Evolutionary conservation across 1,284 basidiomycete genomes (phyloP), one percentile per base, ranked within the genome.

Genomic region (Boletus sp.): DNA sequence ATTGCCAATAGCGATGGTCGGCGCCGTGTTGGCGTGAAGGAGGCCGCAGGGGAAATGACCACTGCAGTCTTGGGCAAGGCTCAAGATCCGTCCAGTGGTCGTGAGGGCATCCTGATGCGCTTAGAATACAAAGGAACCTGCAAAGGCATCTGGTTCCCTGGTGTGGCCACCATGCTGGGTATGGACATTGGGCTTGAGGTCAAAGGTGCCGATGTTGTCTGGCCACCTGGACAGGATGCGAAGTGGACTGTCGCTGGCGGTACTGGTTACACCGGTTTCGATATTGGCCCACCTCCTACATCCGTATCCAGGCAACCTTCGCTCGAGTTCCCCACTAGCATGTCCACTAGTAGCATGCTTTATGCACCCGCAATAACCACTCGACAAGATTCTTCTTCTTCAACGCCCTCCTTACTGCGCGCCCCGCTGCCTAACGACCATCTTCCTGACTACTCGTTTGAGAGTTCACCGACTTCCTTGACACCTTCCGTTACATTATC

Each of bases 161-260:
- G 89, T 7, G 89, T 91, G 13, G 90, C 90, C 3, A 91, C 88
- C 2, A 76, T 89, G 62, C 76, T 92, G n/a, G 91, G 87, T 8
- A 76, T 92, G 77, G 90, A 92, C 63, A 78, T 91, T 27, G 80
- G 81, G 15, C 76, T 92, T 16, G 84, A 87, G 60, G 79, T 82
- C 18, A 85, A 85, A 64, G 83, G 84, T 35, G 85, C 83, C 33
- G 85, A 88, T 55, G 77, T 71, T 45, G 51, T 90, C 22, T 92
- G 91, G 90, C 78, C 80, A 5, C 73, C 79, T 18, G 81, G 78
- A 13, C 71, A 72, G 56, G 74, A 80, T 33, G 60, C 67, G 5
- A 77, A 78, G 59, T 92, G 89, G 89, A 75, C 77, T 29, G 75
- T 92, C 29, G 76, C 73, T 36, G 88, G 89, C 45, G 82, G 81